phyloP scores from a whole-genome alignment of 2,329 filamentous ascomycete species.

The Epichloe amarillans region DNA sequence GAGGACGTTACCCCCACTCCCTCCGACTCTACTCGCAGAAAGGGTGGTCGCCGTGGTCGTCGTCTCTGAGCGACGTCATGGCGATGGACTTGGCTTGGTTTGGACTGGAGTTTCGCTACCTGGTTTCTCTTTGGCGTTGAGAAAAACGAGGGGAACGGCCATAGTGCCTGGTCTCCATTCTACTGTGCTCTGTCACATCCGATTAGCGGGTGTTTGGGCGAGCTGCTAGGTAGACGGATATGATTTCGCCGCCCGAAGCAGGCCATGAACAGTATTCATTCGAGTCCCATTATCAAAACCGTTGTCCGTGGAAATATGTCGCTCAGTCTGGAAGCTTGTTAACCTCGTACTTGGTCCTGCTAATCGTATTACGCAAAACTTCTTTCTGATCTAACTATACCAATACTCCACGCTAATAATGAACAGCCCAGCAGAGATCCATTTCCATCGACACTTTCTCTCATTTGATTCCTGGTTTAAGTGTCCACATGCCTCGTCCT shows the following conservation, averaged over 20 bases:
- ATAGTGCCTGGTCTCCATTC: conserved; percentile 50
- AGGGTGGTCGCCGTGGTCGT: conserved; percentile 99
- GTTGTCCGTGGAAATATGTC: conserved; percentile 1
- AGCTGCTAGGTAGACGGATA: conserved; percentile 26
- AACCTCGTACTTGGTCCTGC: too few relatives aligned
- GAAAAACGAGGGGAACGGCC: conserved; percentile 63
- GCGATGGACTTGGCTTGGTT: conserved; percentile 15
- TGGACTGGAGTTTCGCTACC: conserved; percentile 28
- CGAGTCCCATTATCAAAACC: conserved; percentile 12
- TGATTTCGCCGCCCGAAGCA: conserved; percentile 31
- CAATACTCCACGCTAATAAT: not conserved
- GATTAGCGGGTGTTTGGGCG: conserved; percentile 12
- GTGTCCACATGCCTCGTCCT: conserved; percentile 40
- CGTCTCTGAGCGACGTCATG: conserved; percentile 61
- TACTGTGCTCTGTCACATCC: conserved; percentile 31
- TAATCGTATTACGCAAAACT: too few relatives aligned
- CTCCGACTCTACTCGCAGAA: conserved; percentile 98
- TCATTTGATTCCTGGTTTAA: conserved; percentile 25
- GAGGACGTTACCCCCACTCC: conserved; percentile 99
- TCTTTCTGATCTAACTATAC: not conserved
- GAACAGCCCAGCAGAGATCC: not conserved
- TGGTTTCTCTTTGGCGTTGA: conserved; percentile 50
- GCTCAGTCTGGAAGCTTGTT: too few relatives aligned
- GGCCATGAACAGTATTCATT: conserved; percentile 27
- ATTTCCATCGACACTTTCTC: not conserved